Conservation (phyloP, 352 stramenopile genomes). For the Phytophthora melonis region DNA sequence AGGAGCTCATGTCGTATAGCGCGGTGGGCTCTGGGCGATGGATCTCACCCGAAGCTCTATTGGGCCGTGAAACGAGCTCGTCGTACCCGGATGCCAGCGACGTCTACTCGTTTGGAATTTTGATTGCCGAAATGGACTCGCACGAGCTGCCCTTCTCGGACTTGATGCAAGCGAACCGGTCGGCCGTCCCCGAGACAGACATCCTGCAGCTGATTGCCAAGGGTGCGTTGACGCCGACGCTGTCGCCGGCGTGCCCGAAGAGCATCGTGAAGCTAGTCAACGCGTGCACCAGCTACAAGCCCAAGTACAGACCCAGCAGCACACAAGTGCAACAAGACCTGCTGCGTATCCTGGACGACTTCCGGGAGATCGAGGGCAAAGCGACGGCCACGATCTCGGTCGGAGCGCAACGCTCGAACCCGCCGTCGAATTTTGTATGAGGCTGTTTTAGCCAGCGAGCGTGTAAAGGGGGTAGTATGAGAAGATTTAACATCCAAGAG, state of each 20-base stretch:
- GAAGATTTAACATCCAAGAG: slow-evolving; percentile 20
- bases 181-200: slow-evolving; percentile 64
- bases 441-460: slow-evolving; percentile 1
- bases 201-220: slow-evolving; percentile 76
- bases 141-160: slow-evolving; percentile 78
- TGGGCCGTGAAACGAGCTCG: slow-evolving; percentile 57
- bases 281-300: slow-evolving; percentile 50
- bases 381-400: slow-evolving; percentile 34
- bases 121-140: slow-evolving; percentile 78
- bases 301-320: slow-evolving; percentile 46
- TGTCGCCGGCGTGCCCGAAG: slow-evolving; percentile 60
- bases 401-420: slow-evolving; percentile 27
- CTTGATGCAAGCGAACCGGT: slow-evolving; percentile 67
- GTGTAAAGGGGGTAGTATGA: slow-evolving; percentile 19
- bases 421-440: slow-evolving; percentile 44
- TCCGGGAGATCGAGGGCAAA: slow-evolving; percentile 34
- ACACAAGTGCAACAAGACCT: slow-evolving; percentile 47
- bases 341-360: slow-evolving; percentile 44
- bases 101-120: slow-evolving; percentile 76
- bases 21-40: slow-evolving; percentile 72
- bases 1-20: slow-evolving; percentile 71
- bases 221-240: slow-evolving; percentile 61
- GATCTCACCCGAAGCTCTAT: slow-evolving; percentile 75
- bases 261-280: slow-evolving; percentile 59
- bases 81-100: slow-evolving; percentile 60